phyloP scores from a whole-genome alignment of 495 filamentous ascomycete genomes.

The Pseudomonodictys pantanalensis region DNA sequence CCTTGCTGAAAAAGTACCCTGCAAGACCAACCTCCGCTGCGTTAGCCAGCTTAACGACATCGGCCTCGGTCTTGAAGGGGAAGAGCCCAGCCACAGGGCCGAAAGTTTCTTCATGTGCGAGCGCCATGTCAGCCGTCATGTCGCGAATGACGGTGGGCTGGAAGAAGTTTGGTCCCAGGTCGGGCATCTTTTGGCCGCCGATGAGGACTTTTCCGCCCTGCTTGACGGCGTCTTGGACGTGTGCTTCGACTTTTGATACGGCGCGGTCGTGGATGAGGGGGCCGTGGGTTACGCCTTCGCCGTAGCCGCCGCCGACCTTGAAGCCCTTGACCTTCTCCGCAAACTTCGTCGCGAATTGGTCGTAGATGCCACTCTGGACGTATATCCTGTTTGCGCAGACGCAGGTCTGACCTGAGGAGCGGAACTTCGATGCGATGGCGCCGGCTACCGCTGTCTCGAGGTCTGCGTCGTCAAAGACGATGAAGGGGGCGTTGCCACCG shows the following conservation, averaged over 20 bases:
- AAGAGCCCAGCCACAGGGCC: conserved; percentile 54
- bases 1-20: conserved; percentile 50
- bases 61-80: conserved; percentile 51
- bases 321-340: conserved; percentile 44
- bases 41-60: conserved; percentile 52
- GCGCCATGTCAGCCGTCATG: conserved; percentile 49
- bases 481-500: conserved; percentile 72
- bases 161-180: conserved; percentile 50
- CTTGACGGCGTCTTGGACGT: conserved; percentile 42
- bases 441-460: conserved; percentile 59
- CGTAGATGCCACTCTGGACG: conserved; percentile 54
- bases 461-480: conserved; percentile 72
- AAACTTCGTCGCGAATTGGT: conserved; percentile 44
- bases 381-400: conserved; percentile 73
- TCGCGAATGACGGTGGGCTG: conserved; percentile 50
- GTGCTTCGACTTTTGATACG: conserved; percentile 40
- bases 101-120: conserved; percentile 57
- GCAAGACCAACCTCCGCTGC: conserved; percentile 50
- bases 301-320: conserved; percentile 46
- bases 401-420: conserved; percentile 69
- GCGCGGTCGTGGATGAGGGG: conserved; percentile 48
- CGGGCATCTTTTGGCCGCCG: conserved; percentile 43
- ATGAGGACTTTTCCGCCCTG: conserved; percentile 46
- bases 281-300: conserved; percentile 44
- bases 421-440: conserved; percentile 63